These are phyloP conservation scores for Lentinula boryana DNA, from an alignment of 768 basidiomycete genomes.

Conservation along the genomic window DNA sequence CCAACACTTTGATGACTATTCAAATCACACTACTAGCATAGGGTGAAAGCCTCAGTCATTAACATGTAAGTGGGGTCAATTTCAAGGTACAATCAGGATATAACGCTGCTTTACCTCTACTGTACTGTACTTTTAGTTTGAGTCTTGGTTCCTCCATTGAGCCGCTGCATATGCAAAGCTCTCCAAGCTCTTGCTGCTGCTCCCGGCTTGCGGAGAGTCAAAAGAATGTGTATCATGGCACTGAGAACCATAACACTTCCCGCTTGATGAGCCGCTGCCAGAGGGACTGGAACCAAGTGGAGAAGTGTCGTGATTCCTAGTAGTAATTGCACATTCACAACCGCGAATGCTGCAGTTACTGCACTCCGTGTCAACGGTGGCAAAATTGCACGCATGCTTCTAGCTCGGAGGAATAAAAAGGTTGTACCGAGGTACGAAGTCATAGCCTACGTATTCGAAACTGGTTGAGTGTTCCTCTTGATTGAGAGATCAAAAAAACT, in stretches of 20 bases:
- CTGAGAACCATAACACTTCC: slow-evolving; percentile 88
- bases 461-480: neutral
- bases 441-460: slow-evolving; percentile 51
- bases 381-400: slow-evolving; percentile 50
- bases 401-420: slow-evolving; percentile 43
- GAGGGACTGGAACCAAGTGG: slow-evolving; percentile 87
- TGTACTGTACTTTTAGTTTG: neutral
- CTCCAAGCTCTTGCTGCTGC: slow-evolving; percentile 60
- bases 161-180: slow-evolving; percentile 6
- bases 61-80: neutral
- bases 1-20: neutral
- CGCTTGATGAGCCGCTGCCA: slow-evolving; percentile 93
- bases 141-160: neutral
- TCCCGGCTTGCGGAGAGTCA: slow-evolving; percentile 67
- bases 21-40: neutral
- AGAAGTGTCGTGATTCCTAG: slow-evolving; percentile 69
- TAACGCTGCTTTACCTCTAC: neutral
- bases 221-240: slow-evolving; percentile 70
- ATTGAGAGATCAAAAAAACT: slow-evolving; percentile 22
- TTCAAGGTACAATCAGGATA: neutral
- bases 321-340: slow-evolving; percentile 79
- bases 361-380: slow-evolving; percentile 57
- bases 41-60: neutral
- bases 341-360: slow-evolving; percentile 57
- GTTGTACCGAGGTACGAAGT: slow-evolving; percentile 74